Base-by-base conservation (phyloP, 108 stramenopile genomes). In the Conticribra guillardii region DNA sequence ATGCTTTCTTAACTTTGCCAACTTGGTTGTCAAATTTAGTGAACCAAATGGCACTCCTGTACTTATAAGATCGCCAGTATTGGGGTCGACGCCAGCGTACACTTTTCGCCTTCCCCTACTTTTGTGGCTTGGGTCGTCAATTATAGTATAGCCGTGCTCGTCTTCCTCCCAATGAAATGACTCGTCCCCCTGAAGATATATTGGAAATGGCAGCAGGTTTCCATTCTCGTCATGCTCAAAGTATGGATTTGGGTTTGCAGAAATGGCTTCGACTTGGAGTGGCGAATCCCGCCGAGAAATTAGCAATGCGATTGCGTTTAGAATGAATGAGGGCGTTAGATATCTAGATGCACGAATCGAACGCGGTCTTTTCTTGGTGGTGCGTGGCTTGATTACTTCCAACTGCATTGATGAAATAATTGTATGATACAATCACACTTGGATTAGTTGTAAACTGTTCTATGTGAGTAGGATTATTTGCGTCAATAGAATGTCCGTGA, bases 91-190 rank as follows among this genome's bases (percentile, higher is more conserved):
- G 14, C 29, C 49, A 18, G 77, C 77, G 30, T 79, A 79, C 14
- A 73, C 73, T 57, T 59, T 51, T 4, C 50, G 48, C 18, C 9
- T 67, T 41, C 49, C 44, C 9, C 53, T 46, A 0, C 27, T 16
- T 9, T 55, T 53, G 55, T 26, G 41, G 22, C 26, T 31, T 3
- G 56, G 57, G 27, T 73, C 71, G n/a, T 74, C 50, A 37, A 78
- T 74, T 24, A 78, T 21, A 2, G 76, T 78, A 28, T 59, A 78
- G 19, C 76, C 76, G 21, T 73, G 23, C 19, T 37, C 32, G 23
- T 78, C 76, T 57, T 74, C 78, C 47, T 74, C 68, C 67, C 68
- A 74, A 48, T 79, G 73, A 60, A 52, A 62, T 18, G 61, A 37
- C 24, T 79, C 78, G 44, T 79, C 78, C 31, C 78, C 78, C 16